Conservation (phyloP, 2,329 filamentous ascomycete species). For the Nakataea oryzae region DNA sequence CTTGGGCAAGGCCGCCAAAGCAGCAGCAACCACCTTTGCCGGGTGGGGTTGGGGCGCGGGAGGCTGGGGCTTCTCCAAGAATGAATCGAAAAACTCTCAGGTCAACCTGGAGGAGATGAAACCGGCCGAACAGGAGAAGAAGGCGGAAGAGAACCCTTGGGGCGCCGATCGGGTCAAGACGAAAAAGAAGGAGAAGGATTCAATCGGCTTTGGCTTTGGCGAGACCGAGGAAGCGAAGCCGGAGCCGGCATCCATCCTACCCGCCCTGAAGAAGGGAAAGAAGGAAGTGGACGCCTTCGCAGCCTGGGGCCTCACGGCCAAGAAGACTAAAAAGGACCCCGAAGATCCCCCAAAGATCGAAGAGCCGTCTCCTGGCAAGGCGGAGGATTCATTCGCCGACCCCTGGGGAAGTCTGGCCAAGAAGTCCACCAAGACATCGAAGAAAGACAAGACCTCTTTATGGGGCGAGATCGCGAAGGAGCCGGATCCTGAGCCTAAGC, state of each 20-base stretch:
- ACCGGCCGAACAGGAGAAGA: slow-evolving; percentile 24
- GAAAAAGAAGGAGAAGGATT: slow-evolving; percentile 39
- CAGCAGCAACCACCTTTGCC: slow-evolving; percentile 30
- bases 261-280: slow-evolving; percentile 15
- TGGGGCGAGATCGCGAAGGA: slow-evolving; percentile 12
- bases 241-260: not conserved
- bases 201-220: slow-evolving; percentile 28
- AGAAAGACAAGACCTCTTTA: slow-evolving; percentile 22
- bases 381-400: slow-evolving; percentile 17
- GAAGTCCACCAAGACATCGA: slow-evolving; percentile 27
- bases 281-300: slow-evolving; percentile 13
- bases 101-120: slow-evolving; percentile 3
- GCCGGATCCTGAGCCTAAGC: slow-evolving; percentile 11
- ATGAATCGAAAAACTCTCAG: not conserved
- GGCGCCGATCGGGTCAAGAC: slow-evolving; percentile 31
- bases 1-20: slow-evolving; percentile 33
- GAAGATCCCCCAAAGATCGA: slow-evolving; percentile 17
- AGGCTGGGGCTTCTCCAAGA: slow-evolving; percentile 31
- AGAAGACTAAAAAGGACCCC: slow-evolving; percentile 31
- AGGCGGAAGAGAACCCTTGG: slow-evolving; percentile 40
- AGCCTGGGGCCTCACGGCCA: slow-evolving; percentile 10
- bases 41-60: slow-evolving; percentile 52
- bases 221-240: slow-evolving; percentile 10
- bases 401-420: slow-evolving; percentile 23
- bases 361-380: slow-evolving; percentile 15